phyloP scores from a whole-genome alignment of 2,329 filamentous ascomycete genomes.

The Epichloe elymi region DNA sequence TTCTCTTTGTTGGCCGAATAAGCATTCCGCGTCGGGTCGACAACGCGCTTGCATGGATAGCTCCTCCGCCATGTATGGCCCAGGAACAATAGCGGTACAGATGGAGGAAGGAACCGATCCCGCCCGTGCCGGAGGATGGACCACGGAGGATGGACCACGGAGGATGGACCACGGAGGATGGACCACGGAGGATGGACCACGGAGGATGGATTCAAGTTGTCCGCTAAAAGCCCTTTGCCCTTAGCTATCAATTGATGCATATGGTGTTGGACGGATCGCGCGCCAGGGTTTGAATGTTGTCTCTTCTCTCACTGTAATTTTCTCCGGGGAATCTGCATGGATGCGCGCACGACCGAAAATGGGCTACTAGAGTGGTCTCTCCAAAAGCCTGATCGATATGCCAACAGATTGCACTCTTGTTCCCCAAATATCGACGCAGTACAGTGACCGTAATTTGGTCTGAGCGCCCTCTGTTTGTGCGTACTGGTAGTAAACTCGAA shows the following conservation, averaged over 20 bases:
- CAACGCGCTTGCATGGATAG: slow-evolving; percentile 1
- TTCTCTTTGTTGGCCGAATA: not conserved
- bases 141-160: not conserved
- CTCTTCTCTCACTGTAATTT: slow-evolving; percentile 15
- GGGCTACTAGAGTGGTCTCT: not conserved
- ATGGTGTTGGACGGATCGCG: not conserved
- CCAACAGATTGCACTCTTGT: too few species aligned
- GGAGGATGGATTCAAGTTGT: not conserved
- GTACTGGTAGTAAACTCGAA: too few species aligned
- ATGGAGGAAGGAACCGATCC: slow-evolving; percentile 1
- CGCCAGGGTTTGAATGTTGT: slow-evolving; percentile 10
- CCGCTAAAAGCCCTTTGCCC: not conserved
- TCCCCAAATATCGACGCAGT: too few species aligned
- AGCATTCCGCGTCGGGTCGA: not conserved
- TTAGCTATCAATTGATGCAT: not conserved
- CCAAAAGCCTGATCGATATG: not conserved
- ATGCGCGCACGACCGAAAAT: not conserved
- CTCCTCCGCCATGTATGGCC: not conserved
- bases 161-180: not conserved
- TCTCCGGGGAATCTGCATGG: slow-evolving; percentile 12
- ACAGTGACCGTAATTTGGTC: not conserved
- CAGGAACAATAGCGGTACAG: not conserved
- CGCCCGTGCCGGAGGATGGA: not conserved
- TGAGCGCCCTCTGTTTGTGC: not conserved
- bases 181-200: not conserved